Evolutionary conservation across 2,329 filamentous ascomycete species (phyloP), one percentile per base, ranked within the genome.

Genomic region (Aspergillus quadrilineatus): DNA sequence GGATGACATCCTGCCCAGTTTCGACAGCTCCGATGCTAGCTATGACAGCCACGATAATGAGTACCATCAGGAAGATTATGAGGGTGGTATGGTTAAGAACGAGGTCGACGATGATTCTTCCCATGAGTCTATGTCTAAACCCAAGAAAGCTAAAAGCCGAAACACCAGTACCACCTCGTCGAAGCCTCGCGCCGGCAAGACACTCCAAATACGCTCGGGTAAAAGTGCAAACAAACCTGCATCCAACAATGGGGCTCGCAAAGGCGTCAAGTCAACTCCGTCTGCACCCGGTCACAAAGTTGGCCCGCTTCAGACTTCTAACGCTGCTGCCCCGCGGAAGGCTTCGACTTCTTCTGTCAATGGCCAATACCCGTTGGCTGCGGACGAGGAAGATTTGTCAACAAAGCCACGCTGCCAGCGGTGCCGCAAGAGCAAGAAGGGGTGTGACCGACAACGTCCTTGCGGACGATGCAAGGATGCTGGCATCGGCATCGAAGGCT

Each of bases 361-460:
- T 68, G 85, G 85, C 69, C 83, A 85, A 65, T 79, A 84, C 62
- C 82, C 82, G 60, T 76, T 85, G 41, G 83, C 80, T 47, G 79
- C 80, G 32, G 90, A 92, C 63, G 90, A 96, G 63, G 92, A 97
- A 63, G 92, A 97, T 56, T 79, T 97, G 17, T 97, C 93, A 0
- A 92, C 89, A 63, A 97, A 97, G 77, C 94, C 94, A 55, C 92
- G 94, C 61, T 99, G 94, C 80, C 94, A 99, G 74, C 89, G 94
- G 57, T 99, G 94, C 81, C 89, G 94, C 68, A 99, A 99, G 85
- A 97, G 93, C 79, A 99, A 99, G 82, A 99, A 99, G 78, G 94
- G 94, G 10, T 99, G 94, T 72, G 94, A 99, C 78, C 88, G 94
- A 57, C 94, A 97, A 76, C 88, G 94, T 39, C 94, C 94, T 29